These are phyloP conservation scores for Rhododendron kiyosumense DNA, from an alignment of 148 eudicot genomes.

Conservation along the genomic window DNA sequence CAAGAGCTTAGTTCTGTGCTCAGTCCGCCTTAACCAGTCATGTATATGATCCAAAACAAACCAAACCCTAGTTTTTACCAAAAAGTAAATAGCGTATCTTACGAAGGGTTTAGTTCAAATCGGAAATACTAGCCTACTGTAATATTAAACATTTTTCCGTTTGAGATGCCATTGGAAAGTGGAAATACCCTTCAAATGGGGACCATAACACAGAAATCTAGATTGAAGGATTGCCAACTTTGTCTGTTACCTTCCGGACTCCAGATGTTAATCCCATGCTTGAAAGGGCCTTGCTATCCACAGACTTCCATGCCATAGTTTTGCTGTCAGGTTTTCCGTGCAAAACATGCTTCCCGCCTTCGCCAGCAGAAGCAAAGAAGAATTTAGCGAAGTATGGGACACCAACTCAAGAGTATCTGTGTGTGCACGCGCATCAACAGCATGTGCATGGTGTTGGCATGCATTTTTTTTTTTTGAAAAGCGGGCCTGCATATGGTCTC, in stretches of 20 bases:
- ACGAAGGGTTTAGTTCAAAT: background rate
- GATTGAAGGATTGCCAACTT: background rate
- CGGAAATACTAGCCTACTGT: background rate
- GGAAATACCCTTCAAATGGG: background rate
- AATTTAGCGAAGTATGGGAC: background rate
- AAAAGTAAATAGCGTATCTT: background rate
- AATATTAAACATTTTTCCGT: background rate
- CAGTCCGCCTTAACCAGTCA: background rate
- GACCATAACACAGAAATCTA: background rate
- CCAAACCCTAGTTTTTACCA: background rate
- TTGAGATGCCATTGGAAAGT: background rate
- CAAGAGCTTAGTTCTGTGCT: background rate
- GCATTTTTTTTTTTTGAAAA: no score
- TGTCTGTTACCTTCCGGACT: constrained; percentile 70
- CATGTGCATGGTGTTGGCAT: background rate
- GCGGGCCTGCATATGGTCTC: no score
- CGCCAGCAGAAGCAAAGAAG: constrained; percentile 14
- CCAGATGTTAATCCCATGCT: constrained; percentile 95
- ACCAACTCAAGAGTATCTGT: background rate
- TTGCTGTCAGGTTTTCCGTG: constrained; percentile 29
- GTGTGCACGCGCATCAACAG: background rate
- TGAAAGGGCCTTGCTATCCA: constrained; percentile 52
- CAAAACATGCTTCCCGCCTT: constrained; percentile 37
- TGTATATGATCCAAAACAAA: background rate
- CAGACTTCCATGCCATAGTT: constrained; percentile 58